Evolutionary conservation across 306 rosid genomes (phyloP), one percentile per base, ranked within the genome.

Genomic region (Vachellia collinsii): DNA sequence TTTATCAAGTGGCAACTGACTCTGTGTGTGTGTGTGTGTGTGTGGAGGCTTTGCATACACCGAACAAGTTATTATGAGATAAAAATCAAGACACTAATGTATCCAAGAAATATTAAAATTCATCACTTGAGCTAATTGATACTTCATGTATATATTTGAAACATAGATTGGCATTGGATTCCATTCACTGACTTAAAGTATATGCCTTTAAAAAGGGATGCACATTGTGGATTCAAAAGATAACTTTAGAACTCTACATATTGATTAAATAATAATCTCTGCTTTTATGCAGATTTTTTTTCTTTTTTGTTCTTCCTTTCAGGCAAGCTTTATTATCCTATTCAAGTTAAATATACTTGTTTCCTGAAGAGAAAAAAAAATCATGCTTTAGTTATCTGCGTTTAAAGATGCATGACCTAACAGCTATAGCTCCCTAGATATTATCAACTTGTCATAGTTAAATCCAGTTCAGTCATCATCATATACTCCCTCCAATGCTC

Each of bases 161-260:
- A 74, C 7, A 34, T n/a, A 44, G 51, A 67, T 48, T 59, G 20
- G 66, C 88, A 80, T 86, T 76, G 91, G 89, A 86, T 86, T 86
- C 89, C 74, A 75, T 81, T 79, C 58, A 76, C 81, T 86, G 88
- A 81, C 85, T 80, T 84, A 41, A 80, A 74, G 75, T 83, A 41
- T 68, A 68, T 62, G 66, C 83, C 62, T 72, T 68, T 66, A 23
- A 25, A 75, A 83, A 80, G 80, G 4, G 67, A 37, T 11, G 54
- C 11, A 63, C 39, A 41, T 44, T 68, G 77, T 68, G 86, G 84
- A 62, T 20, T 78, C 74, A 77, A 85, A 85, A 85, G 87, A 36
- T 65, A 22, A 70, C 59, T 63, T 48, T 74, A 38, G 48, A 74
- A 59, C 43, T 25, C 65, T 23, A 23, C 12, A 23, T 23, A 61